Base-by-base conservation (phyloP, 331 rosid species). In the Pyrus hybrid region DNA sequence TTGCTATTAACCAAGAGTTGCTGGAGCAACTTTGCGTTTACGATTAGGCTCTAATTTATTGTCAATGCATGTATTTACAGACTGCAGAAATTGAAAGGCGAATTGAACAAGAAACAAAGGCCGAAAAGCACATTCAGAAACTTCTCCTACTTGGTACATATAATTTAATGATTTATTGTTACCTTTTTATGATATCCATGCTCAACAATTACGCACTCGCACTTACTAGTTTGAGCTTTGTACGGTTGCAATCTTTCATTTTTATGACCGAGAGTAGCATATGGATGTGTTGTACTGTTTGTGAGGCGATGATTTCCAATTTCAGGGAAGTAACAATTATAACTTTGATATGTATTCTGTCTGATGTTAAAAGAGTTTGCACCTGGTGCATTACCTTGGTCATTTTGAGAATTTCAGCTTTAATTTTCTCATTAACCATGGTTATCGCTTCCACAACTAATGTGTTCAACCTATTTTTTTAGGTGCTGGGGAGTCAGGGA, bases 401-500 rank as follows among this genome's bases (percentile, higher is more conserved):
- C 22, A 21, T 43, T 67, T 68, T 3, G 1, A 2, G 25, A 12
- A 7, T 13, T 37, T 16, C 47, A 54, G 30, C 30, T 71, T 47
- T 45, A 51, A 47, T 17, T 45, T 28, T 69, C 20, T 30, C 21
- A 72, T 4, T 73, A 3, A 13, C 4, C 18, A 8, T 41, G 18
- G 49, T 37, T 32, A 14, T 17, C 3, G 6, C 25, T 73, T 69
- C 71, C 23, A 26, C 49, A 71, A 62, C 26, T 68, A 76, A 78
- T 61, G 21, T 75, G 81, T 61, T 65, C 51, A 47, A 28, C 64
- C 56, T 30, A 77, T 70, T 71, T 35, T 79, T 63, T 84, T 80
- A 95, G 97, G 98, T 84, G 93, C 96, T 78, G 98, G 99, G 67
- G 99, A 95, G 83, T 92, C 99, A 1, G 99, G 97, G 80, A 95